These are phyloP conservation scores for Euphrasia arctica DNA, from an alignment of 305 asterid genomes.

Conservation along the genomic window DNA sequence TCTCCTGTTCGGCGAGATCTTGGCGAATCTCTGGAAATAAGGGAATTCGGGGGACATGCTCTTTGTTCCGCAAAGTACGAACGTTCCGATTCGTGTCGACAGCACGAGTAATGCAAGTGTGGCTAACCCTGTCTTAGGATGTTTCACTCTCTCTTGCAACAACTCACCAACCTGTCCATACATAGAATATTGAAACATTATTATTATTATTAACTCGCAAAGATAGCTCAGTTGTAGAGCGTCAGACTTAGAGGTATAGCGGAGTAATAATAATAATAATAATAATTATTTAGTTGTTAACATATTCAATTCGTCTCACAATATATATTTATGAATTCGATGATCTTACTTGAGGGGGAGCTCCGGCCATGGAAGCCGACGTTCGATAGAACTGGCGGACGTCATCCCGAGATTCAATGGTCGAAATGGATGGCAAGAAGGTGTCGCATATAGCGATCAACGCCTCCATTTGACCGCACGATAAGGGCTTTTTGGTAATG, in stretches of 20 bases:
- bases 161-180: constrained; percentile 33
- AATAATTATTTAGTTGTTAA: no score
- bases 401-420: background rate
- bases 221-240: no score
- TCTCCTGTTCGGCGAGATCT: constrained; percentile 30
- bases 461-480: constrained; percentile 50
- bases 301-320: background rate
- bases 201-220: no score
- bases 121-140: constrained; percentile 39
- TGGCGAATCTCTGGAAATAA: constrained; percentile 37
- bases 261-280: no score
- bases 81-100: constrained; percentile 49
- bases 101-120: constrained; percentile 30
- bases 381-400: constrained; percentile 40
- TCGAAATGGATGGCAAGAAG: constrained; percentile 49
- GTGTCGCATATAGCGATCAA: constrained; percentile 69
- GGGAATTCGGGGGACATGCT: constrained; percentile 44
- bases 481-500: background rate
- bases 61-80: constrained; percentile 39
- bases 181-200: background rate
- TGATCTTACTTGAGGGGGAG: constrained; percentile 53
- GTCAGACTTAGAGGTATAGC: no score
- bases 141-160: constrained; percentile 31
- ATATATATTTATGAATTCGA: no score
- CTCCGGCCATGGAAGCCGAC: constrained; percentile 68